Percentiles rank a stretch among this genome's conserved stretches.
Evolutionary conservation across 2,329 filamentous ascomycete genomes (phyloP).

Genomic region (Neopestalotiopsis sp.): DNA sequence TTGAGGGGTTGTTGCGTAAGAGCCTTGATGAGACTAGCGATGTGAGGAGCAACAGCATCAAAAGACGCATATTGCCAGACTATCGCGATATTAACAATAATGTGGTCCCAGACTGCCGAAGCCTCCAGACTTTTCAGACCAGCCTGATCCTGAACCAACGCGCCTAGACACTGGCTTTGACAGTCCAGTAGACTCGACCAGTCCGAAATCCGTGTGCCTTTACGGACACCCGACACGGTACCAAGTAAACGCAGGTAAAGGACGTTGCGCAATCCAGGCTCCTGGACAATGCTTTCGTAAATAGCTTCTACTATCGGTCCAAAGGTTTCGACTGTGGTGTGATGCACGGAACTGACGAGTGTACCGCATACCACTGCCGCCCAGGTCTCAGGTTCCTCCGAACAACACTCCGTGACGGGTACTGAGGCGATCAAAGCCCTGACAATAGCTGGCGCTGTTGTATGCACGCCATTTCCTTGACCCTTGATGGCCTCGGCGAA

Average conservation of each 20-base stretch:
- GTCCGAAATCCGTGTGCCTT: slow-evolving; percentile 72
- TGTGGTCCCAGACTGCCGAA: slow-evolving; percentile 56
- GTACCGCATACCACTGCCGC: slow-evolving; percentile 75
- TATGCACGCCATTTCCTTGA: slow-evolving; percentile 63
- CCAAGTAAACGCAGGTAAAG: slow-evolving; percentile 67
- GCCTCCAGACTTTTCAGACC: slow-evolving; percentile 40
- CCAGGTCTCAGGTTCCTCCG: slow-evolving; percentile 56
- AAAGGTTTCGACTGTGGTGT: slow-evolving; percentile 77
- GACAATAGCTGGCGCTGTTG: slow-evolving; percentile 60
- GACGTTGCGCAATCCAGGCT: slow-evolving; percentile 45
- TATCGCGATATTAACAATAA: slow-evolving; percentile 66
- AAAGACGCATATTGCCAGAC: slow-evolving; percentile 78
- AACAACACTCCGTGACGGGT: slow-evolving; percentile 54
- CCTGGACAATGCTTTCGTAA: slow-evolving; percentile 50
- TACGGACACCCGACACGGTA: slow-evolving; percentile 77
- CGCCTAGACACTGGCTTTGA: slow-evolving; percentile 57
- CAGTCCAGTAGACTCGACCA: slow-evolving; percentile 71
- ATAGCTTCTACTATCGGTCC: slow-evolving; percentile 68
- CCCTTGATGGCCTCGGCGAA: slow-evolving; percentile 82
- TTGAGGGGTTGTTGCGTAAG: slow-evolving; percentile 71
- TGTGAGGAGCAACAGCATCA: slow-evolving; percentile 74
- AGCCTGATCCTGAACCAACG: slow-evolving; percentile 46
- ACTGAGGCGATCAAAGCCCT: slow-evolving; percentile 55
- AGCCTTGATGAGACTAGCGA: slow-evolving; percentile 67
- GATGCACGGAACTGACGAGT: slow-evolving; percentile 81